These are phyloP conservation scores for Penicillium sp. DNA, from an alignment of 2,329 filamentous ascomycete genomes.

Conservation along the genomic window DNA sequence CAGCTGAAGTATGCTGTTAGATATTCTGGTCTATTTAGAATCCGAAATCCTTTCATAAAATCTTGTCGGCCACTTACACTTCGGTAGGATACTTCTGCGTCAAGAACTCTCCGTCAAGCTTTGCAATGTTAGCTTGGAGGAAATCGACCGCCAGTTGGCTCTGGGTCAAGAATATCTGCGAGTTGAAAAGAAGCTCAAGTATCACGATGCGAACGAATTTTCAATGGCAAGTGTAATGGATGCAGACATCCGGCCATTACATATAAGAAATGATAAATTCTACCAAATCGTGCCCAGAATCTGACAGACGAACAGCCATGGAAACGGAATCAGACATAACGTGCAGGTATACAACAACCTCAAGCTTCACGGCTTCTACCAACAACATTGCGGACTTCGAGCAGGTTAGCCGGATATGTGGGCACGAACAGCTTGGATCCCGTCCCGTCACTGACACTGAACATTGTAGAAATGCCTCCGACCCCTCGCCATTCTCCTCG, in stretches of 20 bases:
- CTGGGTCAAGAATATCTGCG: constrained; percentile 59
- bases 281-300: constrained; percentile 2
- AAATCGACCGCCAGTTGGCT: constrained; percentile 63
- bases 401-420: constrained; percentile 46
- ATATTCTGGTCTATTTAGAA: constrained; percentile 37
- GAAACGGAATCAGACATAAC: constrained; percentile 53
- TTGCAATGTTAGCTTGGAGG: no score
- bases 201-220: constrained; percentile 46
- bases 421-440: not conserved
- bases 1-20: constrained; percentile 57
- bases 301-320: constrained; percentile 21
- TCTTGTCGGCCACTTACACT: not conserved
- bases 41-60: not conserved
- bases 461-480: constrained; percentile 41
- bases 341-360: constrained; percentile 61
- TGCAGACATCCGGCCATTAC: constrained; percentile 50
- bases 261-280: constrained; percentile 19
- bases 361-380: constrained; percentile 53
- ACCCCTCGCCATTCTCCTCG: constrained; percentile 60
- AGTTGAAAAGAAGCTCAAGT: constrained; percentile 59
- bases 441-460: not conserved
- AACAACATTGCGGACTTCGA: constrained; percentile 58
- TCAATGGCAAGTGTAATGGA: constrained; percentile 57
- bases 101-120: no score
- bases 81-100: constrained; percentile 60